Percentiles rank a stretch among this genome's conserved stretches.
Conservation (phyloP, 192 early-diverging fungal genomes). For the Phlyctochytrium bullatum region DNA sequence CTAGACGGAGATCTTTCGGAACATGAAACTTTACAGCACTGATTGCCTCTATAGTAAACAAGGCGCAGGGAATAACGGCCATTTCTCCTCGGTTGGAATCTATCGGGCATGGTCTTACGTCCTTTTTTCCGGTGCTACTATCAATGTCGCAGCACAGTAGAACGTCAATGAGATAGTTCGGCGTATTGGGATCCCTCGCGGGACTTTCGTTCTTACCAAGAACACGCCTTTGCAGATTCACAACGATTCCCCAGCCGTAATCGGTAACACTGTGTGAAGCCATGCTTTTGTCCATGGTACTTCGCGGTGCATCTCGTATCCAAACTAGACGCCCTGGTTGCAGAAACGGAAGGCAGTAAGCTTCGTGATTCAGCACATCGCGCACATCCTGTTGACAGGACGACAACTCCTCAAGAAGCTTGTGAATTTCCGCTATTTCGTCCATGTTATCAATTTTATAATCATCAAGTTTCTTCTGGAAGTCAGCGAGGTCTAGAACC, state of each 20-base stretch:
- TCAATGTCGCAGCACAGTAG: constrained; percentile 73
- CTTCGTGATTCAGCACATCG: constrained; percentile 79
- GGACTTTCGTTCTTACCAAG: constrained; percentile 29
- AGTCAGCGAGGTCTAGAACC: constrained; percentile 6
- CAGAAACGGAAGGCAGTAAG: constrained; percentile 77
- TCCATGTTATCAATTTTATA: constrained; percentile 70
- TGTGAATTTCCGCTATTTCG: constrained; percentile 68
- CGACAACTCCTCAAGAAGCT: constrained; percentile 71
- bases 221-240: constrained; percentile 62
- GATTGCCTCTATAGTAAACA: constrained; percentile 69
- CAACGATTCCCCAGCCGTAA: constrained; percentile 92
- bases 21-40: constrained; percentile 73
- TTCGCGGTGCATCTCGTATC: constrained; percentile 23
- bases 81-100: constrained; percentile 59
- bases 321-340: constrained; percentile 81
- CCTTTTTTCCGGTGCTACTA: constrained; percentile 49
- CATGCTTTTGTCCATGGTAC: constrained; percentile 24
- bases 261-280: constrained; percentile 49
- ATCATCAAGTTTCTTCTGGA: constrained; percentile 51
- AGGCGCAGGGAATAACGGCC: constrained; percentile 73
- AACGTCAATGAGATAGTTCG: constrained; percentile 80
- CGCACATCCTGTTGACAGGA: constrained; percentile 62
- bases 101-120: constrained; percentile 50
- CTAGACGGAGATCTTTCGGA: constrained; percentile 64
- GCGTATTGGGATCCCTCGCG: constrained; percentile 31